phyloP scores from a whole-genome alignment of 768 basidiomycete species.

The Hygrocybe coccinea region DNA sequence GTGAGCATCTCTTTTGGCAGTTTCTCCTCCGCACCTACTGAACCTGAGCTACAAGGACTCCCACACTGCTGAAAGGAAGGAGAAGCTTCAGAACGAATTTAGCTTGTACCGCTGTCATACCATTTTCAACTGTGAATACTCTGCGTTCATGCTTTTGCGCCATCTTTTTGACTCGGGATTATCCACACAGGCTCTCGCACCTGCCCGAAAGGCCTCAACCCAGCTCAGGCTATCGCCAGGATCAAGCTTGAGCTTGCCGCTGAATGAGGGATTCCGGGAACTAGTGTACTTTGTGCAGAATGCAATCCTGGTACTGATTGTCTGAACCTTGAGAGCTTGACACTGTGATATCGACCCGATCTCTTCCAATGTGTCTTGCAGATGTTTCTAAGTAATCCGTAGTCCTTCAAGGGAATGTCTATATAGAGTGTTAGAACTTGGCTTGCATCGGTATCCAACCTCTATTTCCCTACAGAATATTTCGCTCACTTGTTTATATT shows the following conservation, averaged over 20 bases:
- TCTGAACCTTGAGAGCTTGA: too few species aligned
- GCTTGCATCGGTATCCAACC: too few species aligned
- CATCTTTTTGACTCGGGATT: too few species aligned
- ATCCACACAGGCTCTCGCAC: conserved; percentile 67
- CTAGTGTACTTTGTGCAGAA: neutral
- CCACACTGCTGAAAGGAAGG: conserved; percentile 74
- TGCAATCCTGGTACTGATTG: neutral
- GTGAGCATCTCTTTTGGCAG: conserved; percentile 39
- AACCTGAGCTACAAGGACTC: conserved; percentile 50
- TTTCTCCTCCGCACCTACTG: neutral
- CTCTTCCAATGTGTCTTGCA: too few species aligned
- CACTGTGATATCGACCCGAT: too few species aligned
- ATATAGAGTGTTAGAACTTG: too few species aligned
- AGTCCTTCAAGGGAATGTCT: too few species aligned
- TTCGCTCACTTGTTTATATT: too few species aligned
- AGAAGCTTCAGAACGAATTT: conserved; percentile 92
- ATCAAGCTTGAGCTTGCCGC: conserved; percentile 88
- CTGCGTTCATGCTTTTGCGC: too few species aligned
- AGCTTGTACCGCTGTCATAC: conserved; percentile 98
- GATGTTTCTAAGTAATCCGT: too few species aligned
- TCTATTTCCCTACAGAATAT: too few species aligned
- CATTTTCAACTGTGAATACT: conserved; percentile 89
- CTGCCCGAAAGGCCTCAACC: conserved; percentile 97
- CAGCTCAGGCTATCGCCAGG: conserved; percentile 85
- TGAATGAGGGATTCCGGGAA: conserved; percentile 47